A percentile compares a stretch with the other conserved stretches of the same genome.
phyloP scores from a whole-genome alignment of 2,329 filamentous ascomycete genomes.

The Cryphonectria nitschkei region DNA sequence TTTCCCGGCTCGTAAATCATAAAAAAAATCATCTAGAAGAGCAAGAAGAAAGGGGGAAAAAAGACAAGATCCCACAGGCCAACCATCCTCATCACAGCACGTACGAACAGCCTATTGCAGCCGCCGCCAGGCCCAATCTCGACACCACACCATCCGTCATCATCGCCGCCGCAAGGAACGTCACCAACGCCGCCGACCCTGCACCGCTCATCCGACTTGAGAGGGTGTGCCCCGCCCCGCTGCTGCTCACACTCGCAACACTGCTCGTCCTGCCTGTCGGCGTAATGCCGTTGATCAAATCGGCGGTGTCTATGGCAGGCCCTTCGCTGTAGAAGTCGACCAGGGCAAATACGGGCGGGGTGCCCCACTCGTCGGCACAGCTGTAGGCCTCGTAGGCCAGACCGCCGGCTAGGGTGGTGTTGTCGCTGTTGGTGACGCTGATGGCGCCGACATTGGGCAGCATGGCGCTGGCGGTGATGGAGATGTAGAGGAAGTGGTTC shows the following conservation, averaged over 20 bases:
- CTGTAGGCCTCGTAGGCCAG: conserved; percentile 56
- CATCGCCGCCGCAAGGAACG: conserved; percentile 29
- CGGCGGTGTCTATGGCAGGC: conserved; percentile 69
- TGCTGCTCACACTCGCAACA: conserved; percentile 29
- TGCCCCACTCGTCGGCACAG: conserved; percentile 63
- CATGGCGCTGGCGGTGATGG: conserved; percentile 56
- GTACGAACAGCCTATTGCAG: background rate
- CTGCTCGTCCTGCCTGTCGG: conserved; percentile 31
- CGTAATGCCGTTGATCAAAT: conserved; percentile 64
- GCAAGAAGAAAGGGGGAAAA: background rate
- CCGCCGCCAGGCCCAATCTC: background rate
- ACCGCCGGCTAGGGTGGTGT: conserved; percentile 55
- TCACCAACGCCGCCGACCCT: conserved; percentile 45
- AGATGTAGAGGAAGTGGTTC: conserved; percentile 79
- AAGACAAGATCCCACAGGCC: background rate
- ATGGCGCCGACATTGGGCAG: conserved; percentile 65
- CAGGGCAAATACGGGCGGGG: conserved; percentile 71
- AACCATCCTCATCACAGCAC: background rate
- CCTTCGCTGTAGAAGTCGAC: conserved; percentile 82
- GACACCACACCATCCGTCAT: background rate
- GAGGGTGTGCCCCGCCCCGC: conserved; percentile 24
- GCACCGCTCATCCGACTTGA: conserved; percentile 20
- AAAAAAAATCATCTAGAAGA: background rate
- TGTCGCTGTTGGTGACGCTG: conserved; percentile 66
- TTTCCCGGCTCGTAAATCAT: background rate